Evolutionary conservation across 1,284 basidiomycete species (phyloP), one percentile per base, ranked within the genome.

Genomic region (Malassezia sp.): DNA sequence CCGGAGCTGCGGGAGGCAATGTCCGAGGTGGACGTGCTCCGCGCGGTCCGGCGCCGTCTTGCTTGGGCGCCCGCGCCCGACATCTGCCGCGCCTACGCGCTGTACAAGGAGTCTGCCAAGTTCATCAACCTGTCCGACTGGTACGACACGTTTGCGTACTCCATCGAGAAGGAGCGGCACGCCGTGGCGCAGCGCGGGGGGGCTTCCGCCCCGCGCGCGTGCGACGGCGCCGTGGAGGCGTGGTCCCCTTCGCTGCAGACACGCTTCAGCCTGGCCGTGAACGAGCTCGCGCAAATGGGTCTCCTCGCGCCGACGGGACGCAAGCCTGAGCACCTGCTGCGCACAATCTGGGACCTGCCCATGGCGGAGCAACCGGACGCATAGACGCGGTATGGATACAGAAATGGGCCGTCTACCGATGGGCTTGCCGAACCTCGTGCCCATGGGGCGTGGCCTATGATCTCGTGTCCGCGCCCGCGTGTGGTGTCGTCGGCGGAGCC

Each of bases 71-170:
- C 27, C n/a, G 33, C 38, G 4, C 65, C 65, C 11, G 63, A 67
- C 24, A 53, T 67, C 4, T 63, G 60, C 35, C 41, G 54, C 11
- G 26, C 57, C 14, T 67, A 59, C 37, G 34, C 45, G 23, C 45
- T 64, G 22, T 67, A 66, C 37, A 38, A 56, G n/a, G 59, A 65
- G 29, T 53, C 57, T 17, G 57, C 58, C 30, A 59, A 61, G 42
- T 54, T 64, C 48, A 59, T 67, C 42, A 67, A 66, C 23, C 43
- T 67, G 5, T 60, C 60, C 2, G 63, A 67, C 38, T 67, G 65
- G 65, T 64, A 43, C 39, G 57, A 61, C 14, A 62, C 62, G 1
- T 67, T 66, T 48, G 45, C 51, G 38, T 55, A 62, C 41, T 50
- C 44, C 15, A 41, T 64, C 10, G 52, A 58, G 22, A 24, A 21